A percentile compares a stretch with the other conserved stretches of the same genome.
phyloP scores from a whole-genome alignment of 2,329 filamentous ascomycete species.

The Cladosporium phlei region DNA sequence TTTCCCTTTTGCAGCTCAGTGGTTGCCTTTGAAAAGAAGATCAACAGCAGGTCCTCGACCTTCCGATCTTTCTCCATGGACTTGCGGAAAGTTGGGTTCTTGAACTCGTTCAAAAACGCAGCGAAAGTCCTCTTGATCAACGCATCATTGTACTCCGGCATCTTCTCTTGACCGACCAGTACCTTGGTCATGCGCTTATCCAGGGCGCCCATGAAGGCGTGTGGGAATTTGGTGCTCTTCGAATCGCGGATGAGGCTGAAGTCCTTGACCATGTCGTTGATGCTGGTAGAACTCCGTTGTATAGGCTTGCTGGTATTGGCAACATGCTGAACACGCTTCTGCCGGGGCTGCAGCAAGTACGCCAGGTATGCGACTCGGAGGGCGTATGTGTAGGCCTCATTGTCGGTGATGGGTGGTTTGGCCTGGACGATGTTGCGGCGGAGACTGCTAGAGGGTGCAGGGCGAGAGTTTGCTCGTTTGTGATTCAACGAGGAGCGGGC shows the following conservation, averaged over 20 bases:
- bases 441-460: conserved; percentile 33
- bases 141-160: conserved; percentile 87
- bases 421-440: conserved; percentile 37
- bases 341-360: conserved; percentile 86
- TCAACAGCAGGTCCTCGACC: conserved; percentile 86
- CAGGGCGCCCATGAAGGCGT: conserved; percentile 65
- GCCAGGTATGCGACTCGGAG: conserved; percentile 86
- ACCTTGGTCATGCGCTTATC: conserved; percentile 78
- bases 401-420: conserved; percentile 42
- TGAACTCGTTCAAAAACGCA: conserved; percentile 88
- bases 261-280: conserved; percentile 84
- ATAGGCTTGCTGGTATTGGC: conserved; percentile 53
- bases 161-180: conserved; percentile 72
- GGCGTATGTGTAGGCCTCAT: conserved; percentile 88
- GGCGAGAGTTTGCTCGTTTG: conserved; percentile 41
- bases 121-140: conserved; percentile 90
- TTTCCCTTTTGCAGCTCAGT: conserved; percentile 82
- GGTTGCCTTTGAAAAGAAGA: conserved; percentile 92
- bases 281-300: conserved; percentile 65
- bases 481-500: conserved; percentile 31
- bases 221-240: conserved; percentile 66
- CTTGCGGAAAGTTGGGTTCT: conserved; percentile 80
- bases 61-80: conserved; percentile 90
- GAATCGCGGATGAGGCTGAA: conserved; percentile 64
- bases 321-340: conserved; percentile 85